These are phyloP conservation scores for Clavispora carvajalis DNA, from an alignment of 805 yeast genomes.

Conservation along the genomic window DNA sequence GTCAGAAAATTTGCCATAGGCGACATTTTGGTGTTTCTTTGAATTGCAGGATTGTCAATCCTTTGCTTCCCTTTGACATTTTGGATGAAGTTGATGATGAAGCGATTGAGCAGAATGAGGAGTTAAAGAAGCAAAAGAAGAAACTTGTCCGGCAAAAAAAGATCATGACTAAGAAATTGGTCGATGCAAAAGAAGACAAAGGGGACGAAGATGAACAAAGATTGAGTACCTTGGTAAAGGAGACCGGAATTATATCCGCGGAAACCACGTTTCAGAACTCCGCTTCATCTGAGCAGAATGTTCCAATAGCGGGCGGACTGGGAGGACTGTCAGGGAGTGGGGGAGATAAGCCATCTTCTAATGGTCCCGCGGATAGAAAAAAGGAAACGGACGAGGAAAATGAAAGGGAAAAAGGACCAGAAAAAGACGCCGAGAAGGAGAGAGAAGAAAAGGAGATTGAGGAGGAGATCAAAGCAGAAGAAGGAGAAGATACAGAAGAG, in stretches of 20 bases:
- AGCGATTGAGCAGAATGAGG: constrained; percentile 20
- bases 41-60: constrained; percentile 21
- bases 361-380: constrained; percentile 3
- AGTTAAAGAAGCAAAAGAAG: constrained; percentile 24
- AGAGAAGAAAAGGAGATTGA: constrained; percentile 20
- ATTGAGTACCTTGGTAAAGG: not conserved
- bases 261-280: not conserved
- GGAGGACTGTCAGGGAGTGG: constrained; percentile 2
- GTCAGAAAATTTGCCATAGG: not conserved
- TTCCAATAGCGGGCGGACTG: not conserved
- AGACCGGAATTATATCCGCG: not conserved
- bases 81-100: constrained; percentile 34
- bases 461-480: constrained; percentile 7
- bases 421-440: too few species aligned
- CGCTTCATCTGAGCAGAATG: not conserved
- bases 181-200: not conserved
- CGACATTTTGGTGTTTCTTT: not conserved
- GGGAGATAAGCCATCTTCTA: constrained; percentile 1
- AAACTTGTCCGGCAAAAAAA: constrained; percentile 20
- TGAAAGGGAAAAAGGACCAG: constrained; percentile 7
- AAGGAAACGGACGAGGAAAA: constrained; percentile 6
- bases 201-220: not conserved
- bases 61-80: constrained; percentile 39
- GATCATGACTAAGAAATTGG: constrained; percentile 10
- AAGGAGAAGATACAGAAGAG: constrained; percentile 5